Evolutionary conservation across 208 protist genomes (phyloP), one percentile per base, ranked within the genome.

Genomic region (Porcisia deanei): DNA sequence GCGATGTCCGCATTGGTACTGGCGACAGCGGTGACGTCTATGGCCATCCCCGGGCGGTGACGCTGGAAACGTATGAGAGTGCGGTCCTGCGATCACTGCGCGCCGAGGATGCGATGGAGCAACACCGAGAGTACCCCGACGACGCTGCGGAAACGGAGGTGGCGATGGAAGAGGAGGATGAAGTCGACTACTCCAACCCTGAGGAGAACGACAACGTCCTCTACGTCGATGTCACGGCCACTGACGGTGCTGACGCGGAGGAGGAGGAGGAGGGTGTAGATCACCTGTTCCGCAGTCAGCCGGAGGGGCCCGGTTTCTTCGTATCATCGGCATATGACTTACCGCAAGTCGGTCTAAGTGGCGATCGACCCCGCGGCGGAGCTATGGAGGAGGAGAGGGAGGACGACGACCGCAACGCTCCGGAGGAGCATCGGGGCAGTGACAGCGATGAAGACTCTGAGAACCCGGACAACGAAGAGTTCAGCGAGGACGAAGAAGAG

Each of bases 361-460:
- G 71, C 49, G 71, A 49, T 14, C 55, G 54, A 39, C 30, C 16
- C 53, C 16, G 52, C 53, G 39, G 20, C 2, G 68, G 59, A 4
- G 71, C 53, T 18, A 59, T 76, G 20, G 71, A 73, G 49, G 53
- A 52, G 1, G 69, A 39, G 34, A 58, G 71, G 14, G 64, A 77
- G 43, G 72, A 79, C 20, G 80, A 79, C 25, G 61, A 75, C n/a
- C 53, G 37, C 45, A 69, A 68, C 37, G 49, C 53, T 4, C 66
- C 64, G 53, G 79, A 75, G 20, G 83, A 71, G 2, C 57, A 77
- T 6, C 85, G 83, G 7, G 77, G 79, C 12, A 76, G 66, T 2
- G 76, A 68, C 25, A 76, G 61, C 20, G 73, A 76, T 25, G 45
- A 45, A 3, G 43, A 53, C 30, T 3, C 16, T 14, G 47, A 22